Percentiles rank a stretch among this genome's conserved stretches.
Conservation (phyloP, 805 yeast genomes). For the Dipodascopsis uninucleata region DNA sequence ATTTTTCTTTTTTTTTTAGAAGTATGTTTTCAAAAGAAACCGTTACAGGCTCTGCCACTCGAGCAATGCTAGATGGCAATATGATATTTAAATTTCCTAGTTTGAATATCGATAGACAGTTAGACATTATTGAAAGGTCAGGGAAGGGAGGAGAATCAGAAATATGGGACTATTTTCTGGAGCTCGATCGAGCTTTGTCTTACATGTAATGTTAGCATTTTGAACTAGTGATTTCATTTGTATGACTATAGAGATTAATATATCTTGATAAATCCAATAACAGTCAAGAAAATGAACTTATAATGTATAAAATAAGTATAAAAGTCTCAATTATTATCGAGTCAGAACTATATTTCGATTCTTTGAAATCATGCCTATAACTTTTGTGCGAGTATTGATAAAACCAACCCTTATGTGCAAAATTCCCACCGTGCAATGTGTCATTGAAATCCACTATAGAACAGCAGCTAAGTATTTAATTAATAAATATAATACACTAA, state of each 20-base stretch:
- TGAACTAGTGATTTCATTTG: neutral
- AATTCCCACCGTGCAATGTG: no score
- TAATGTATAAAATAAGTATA: no score
- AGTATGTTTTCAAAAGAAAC: no score
- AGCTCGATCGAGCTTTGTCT: slow-evolving; percentile 21
- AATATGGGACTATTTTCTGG: slow-evolving; percentile 24
- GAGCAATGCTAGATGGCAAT: slow-evolving; percentile 25
- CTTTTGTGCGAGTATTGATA: no score
- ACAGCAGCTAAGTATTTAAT: no score
- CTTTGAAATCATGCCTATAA: neutral
- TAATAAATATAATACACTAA: no score
- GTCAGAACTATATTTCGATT: no score
- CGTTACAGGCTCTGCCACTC: slow-evolving; percentile 9
- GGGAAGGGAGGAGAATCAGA: slow-evolving; percentile 22
- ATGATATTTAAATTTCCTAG: slow-evolving; percentile 10
- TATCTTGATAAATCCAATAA: no score
- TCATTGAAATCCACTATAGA: no score
- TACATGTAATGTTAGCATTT: slow-evolving; percentile 11
- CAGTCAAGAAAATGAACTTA: no score
- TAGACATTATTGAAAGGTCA: slow-evolving; percentile 21
- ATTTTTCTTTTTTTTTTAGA: slow-evolving; percentile 6
- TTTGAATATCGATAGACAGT: slow-evolving; percentile 15
- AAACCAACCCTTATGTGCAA: no score
- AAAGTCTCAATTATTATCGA: no score
- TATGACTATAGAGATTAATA: neutral